Evolutionary conservation across 2,329 filamentous ascomycete genomes (phyloP), one percentile per base, ranked within the genome.

Genomic region (Emericellopsis atlantica): DNA sequence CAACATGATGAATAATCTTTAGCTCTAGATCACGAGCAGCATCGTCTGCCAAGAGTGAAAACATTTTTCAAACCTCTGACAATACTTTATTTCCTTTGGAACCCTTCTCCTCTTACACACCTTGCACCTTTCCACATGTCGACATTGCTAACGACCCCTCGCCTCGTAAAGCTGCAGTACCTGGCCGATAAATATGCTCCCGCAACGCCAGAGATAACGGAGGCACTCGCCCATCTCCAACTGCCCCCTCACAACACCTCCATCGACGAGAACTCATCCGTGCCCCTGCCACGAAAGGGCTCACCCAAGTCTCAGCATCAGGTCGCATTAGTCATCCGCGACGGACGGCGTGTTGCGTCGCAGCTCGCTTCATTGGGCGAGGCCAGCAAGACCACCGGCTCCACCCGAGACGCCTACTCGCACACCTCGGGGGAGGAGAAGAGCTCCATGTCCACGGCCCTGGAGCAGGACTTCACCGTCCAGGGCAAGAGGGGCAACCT

Each of bases 401-500:
- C 70, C 39, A 74, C 65, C 54, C 65, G 66, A 54, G 64, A 66
- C 45, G 65, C 65, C 9, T 52, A 60, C 32, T 69, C 70, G 15
- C 64, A 62, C 36, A 64, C 64, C 29, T 62, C 60, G 31, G 61
- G 62, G 40, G 60, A 62, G 42, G 59, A 59, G 34, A 48, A 62
- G 54, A 78, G 77, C 15, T 74, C 78, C 45, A 67, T 75, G 56
- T 79, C 78, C 40, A 79, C 74, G 39, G 70, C 76, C 32, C 65
- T 94, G 54, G 89, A 95, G 64, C 83, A 84, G 62, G 89, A 95
- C 61, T 95, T 95, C 53, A 95, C 89, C 15, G 83, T 89, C 29
- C 70, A 81, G 55, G 89, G 89, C 45, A 86, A 79, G 53, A 85
- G 83, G 51, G 85, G 88, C 50, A 75, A 74, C 47, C 66, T 95